Conservation (phyloP, 495 filamentous ascomycete genomes). For the Penicillium pancosmium region DNA sequence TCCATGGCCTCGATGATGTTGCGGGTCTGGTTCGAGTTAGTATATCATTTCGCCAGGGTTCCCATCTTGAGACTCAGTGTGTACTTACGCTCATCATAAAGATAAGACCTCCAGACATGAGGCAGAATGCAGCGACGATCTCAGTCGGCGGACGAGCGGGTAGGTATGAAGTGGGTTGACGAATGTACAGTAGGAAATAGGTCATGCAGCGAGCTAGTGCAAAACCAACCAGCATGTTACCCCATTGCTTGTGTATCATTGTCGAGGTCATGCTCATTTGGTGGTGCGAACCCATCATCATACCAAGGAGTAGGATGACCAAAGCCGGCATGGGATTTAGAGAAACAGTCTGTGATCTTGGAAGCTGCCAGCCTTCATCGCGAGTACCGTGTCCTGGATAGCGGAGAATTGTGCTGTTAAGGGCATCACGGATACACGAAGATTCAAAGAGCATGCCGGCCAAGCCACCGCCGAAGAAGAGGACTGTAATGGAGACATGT, state of each 20-base stretch:
- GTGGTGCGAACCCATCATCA: conserved; percentile 95
- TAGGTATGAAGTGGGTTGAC: conserved; percentile 81
- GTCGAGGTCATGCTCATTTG: conserved; percentile 82
- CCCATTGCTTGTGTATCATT: conserved; percentile 96
- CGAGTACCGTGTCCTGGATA: conserved; percentile 42
- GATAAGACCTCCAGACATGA: conserved; percentile 83
- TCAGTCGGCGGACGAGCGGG: conserved; percentile 91
- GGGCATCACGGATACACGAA: conserved; percentile 62
- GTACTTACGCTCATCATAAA: conserved; percentile 88
- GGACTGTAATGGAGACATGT: conserved; percentile 87
- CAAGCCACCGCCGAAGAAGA: conserved; percentile 95
- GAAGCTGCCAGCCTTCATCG: conserved; percentile 56
- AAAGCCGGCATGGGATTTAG: conserved; percentile 90
- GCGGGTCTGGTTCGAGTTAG: conserved; percentile 51
- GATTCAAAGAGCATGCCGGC: conserved; percentile 96
- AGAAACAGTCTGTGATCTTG: conserved; percentile 71
- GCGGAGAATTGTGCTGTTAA: conserved; percentile 65
- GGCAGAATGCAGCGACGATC: conserved; percentile 80
- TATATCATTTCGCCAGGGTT: neutral
- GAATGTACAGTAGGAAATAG: conserved; percentile 77
- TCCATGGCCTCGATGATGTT: conserved; percentile 81
- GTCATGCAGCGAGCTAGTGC: conserved; percentile 77
- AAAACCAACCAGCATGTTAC: conserved; percentile 79
- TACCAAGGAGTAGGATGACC: conserved; percentile 80
- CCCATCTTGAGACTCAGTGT: neutral